Percentiles rank a stretch among this genome's conserved stretches.
Evolutionary conservation across 495 filamentous ascomycete species (phyloP).

Genomic region (Xylaria cubensis): DNA sequence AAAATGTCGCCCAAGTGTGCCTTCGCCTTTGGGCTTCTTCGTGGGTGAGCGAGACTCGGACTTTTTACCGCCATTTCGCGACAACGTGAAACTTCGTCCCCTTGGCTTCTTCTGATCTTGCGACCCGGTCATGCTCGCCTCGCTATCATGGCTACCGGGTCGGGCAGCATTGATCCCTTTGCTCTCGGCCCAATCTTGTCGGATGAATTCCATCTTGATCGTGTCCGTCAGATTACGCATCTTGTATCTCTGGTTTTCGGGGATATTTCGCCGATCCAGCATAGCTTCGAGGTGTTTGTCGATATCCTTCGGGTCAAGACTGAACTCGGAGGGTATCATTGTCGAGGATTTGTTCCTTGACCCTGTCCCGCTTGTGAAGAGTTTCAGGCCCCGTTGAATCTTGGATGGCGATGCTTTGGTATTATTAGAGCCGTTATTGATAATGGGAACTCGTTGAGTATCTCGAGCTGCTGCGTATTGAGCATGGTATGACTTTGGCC

Average conservation of each 20-base stretch:
- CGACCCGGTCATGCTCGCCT: conserved; percentile 32
- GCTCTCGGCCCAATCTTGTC: conserved; percentile 79
- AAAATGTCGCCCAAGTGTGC: conserved; percentile 57
- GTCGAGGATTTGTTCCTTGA: conserved; percentile 36
- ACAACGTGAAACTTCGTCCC: conserved; percentile 79
- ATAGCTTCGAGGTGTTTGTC: conserved; percentile 69
- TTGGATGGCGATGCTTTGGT: conserved; percentile 45
- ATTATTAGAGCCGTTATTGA: conserved; percentile 41
- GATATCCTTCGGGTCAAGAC: conserved; percentile 54
- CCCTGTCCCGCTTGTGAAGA: conserved; percentile 54
- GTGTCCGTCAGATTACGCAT: conserved; percentile 88
- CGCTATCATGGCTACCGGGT: conserved; percentile 45
- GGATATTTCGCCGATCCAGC: conserved; percentile 86
- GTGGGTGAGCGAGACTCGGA: conserved; percentile 48
- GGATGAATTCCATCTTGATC: conserved; percentile 94
- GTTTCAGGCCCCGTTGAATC: conserved; percentile 35
- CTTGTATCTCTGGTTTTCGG: conserved; percentile 88
- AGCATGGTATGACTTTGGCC: conserved; percentile 41
- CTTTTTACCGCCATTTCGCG: conserved; percentile 57
- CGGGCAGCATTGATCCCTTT: conserved; percentile 47
- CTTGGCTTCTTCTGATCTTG: conserved; percentile 65
- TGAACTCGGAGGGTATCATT: conserved; percentile 34
- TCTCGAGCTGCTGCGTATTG: conserved; percentile 46
- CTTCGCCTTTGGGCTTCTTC: conserved; percentile 63
- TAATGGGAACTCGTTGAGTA: conserved; percentile 49